Evolutionary conservation across 805 yeast species (phyloP).

Genomic region (Saccharomycopsis sp.): DNA sequence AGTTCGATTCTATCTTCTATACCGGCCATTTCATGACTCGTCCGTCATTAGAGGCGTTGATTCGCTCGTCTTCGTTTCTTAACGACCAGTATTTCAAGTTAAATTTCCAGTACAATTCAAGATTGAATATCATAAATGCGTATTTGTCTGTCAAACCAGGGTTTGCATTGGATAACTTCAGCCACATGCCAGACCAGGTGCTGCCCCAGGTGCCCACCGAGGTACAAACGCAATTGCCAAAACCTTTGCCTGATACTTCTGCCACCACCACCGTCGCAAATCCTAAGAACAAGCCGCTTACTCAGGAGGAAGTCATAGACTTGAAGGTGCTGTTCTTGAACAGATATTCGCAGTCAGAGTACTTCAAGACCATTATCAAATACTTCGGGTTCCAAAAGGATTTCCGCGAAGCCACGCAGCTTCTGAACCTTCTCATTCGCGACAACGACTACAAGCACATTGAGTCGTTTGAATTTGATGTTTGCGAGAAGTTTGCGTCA

Average conservation of each 20-base stretch:
- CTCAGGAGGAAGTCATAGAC: background rate
- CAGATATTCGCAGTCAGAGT: background rate
- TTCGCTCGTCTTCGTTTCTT: background rate
- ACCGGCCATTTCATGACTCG: constrained; percentile 2
- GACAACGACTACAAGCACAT: constrained; percentile 7
- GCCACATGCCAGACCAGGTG: no score
- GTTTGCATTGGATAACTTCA: background rate
- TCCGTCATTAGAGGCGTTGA: constrained; percentile 7
- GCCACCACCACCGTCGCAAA: background rate
- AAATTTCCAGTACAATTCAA: background rate
- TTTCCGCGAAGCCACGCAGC: background rate
- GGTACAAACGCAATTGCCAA: background rate
- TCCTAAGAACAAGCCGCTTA: background rate
- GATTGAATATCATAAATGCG: background rate
- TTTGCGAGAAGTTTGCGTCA: constrained; percentile 11
- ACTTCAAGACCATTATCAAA: background rate
- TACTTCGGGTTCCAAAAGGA: background rate
- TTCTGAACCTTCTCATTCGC: constrained; percentile 1
- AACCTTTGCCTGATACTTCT: background rate
- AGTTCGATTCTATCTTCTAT: background rate
- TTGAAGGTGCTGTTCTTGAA: background rate
- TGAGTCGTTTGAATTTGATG: constrained; percentile 11
- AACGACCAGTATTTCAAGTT: background rate
- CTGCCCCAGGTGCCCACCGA: no score
- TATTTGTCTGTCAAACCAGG: background rate